These are phyloP conservation scores for Phytophthora multivora DNA, from an alignment of 352 stramenopile species.

Conservation along the genomic window DNA sequence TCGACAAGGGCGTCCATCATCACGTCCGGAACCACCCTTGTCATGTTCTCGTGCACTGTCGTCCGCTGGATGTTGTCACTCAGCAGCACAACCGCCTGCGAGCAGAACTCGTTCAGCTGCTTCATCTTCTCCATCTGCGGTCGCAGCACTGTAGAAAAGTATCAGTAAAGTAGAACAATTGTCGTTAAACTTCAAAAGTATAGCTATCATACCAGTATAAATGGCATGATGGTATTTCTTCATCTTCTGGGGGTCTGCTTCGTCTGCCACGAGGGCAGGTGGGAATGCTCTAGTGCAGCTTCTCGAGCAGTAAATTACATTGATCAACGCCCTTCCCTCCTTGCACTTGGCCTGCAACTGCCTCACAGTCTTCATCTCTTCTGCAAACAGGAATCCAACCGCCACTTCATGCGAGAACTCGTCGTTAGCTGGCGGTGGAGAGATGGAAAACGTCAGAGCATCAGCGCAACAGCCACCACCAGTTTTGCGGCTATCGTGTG, in stretches of 20 bases:
- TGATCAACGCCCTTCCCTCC: slow-evolving; percentile 43
- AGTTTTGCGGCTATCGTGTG: slow-evolving; percentile 16
- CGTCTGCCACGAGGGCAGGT: slow-evolving; percentile 23
- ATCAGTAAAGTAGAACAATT: neutral
- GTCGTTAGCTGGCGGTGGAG: slow-evolving; percentile 27
- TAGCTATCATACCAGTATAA: slow-evolving; percentile 41
- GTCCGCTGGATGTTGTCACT: slow-evolving; percentile 78
- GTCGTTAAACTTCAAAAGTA: neutral
- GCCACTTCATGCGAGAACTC: slow-evolving; percentile 62
- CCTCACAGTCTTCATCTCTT: slow-evolving; percentile 67
- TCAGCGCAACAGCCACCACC: slow-evolving; percentile 8
- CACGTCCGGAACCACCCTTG: slow-evolving; percentile 61
- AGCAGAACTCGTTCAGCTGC: slow-evolving; percentile 57
- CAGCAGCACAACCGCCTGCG: slow-evolving; percentile 59
- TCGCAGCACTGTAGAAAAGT: slow-evolving; percentile 48
- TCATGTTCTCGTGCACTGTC: slow-evolving; percentile 69
- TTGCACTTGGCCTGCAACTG: slow-evolving; percentile 48
- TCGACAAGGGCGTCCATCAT: slow-evolving; percentile 65
- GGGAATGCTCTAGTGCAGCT: slow-evolving; percentile 64
- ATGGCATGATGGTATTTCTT: slow-evolving; percentile 55
- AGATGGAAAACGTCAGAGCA: slow-evolving; percentile 34
- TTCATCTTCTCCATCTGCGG: slow-evolving; percentile 66
- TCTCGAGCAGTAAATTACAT: slow-evolving; percentile 60
- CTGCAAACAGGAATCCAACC: slow-evolving; percentile 49
- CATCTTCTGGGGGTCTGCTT: slow-evolving; percentile 23